phyloP scores from a whole-genome alignment of 2,329 filamentous ascomycete genomes.

The Trichophyton verrucosum region DNA sequence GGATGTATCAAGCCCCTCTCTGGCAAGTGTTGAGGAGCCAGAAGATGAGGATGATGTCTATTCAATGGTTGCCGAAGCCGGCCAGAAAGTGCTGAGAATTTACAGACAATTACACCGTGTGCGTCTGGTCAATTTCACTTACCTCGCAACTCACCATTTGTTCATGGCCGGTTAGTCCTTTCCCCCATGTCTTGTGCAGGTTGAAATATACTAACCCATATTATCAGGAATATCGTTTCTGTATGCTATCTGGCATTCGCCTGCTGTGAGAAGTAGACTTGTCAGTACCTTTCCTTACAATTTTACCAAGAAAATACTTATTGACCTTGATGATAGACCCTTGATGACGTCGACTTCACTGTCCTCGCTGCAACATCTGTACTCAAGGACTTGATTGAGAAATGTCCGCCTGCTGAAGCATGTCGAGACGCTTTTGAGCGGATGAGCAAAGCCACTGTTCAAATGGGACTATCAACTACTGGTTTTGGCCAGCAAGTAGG shows the following conservation, averaged over 20 bases:
- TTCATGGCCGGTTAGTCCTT: conserved; percentile 67
- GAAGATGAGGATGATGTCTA: conserved; percentile 82
- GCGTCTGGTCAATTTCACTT: conserved; percentile 89
- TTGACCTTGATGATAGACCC: conserved; percentile 39
- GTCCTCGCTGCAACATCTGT: conserved; percentile 88
- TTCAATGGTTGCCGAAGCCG: conserved; percentile 86
- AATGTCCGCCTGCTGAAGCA: conserved; percentile 87
- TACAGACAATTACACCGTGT: conserved; percentile 82
- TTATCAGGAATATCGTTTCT: conserved; percentile 66
- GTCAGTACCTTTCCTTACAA: conserved; percentile 40
- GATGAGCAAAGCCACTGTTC: conserved; percentile 88
- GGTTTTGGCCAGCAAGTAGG: conserved; percentile 52
- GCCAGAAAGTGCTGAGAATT: conserved; percentile 79
- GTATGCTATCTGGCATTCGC: conserved; percentile 95
- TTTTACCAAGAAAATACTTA: background rate
- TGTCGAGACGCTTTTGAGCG: conserved; percentile 90
- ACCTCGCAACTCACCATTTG: conserved; percentile 85
- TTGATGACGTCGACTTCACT: conserved; percentile 97
- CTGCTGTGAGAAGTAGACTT: conserved; percentile 70
- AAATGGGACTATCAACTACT: conserved; percentile 82
- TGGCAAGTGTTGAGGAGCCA: conserved; percentile 33
- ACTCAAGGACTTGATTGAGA: conserved; percentile 79
- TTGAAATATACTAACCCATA: conserved; percentile 6
- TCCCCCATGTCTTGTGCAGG: background rate
- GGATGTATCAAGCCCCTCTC: conserved; percentile 45